Base-by-base conservation (phyloP, 2,329 filamentous ascomycete species). In the Calonectria leucothoes region DNA sequence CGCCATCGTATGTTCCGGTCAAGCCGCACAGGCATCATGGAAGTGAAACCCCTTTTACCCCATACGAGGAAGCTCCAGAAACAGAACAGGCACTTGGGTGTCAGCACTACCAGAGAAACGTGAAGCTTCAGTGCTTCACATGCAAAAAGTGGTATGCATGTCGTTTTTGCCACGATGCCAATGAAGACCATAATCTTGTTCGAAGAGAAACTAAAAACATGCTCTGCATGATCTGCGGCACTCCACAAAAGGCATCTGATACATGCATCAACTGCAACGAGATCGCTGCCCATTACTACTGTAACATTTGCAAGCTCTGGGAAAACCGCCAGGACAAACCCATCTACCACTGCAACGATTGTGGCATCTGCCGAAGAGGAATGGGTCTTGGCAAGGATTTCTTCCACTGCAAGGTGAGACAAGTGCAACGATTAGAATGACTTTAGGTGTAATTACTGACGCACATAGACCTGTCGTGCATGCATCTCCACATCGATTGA, bases 341-440 rank as follows among this genome's bases (percentile, higher is more conserved):
- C 76, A 98, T 98, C 71, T 99, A 99, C 82, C 97, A 99, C 83
- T 99, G 97, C 84, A 91, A 93, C 81, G 97, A 98, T 81, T 99
- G 97, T 84, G 97, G 97, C 6, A 98, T 99, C 74, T 99, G 97
- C 82, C 91, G 97, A 72, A 93, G 96, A 71, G 97, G 97, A 1
- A 91, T 95, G 83, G 97, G 97, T 1, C 87, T 99, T 35, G 96
- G 97, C 5, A 98, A 98, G 82, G 97, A 99, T 82, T 99, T 98
- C 83, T 96, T 97, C 81, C 97, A 99, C 84, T 99, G 97, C 93
- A 97, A 98, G 91, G 95, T 96, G 86, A 83, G 85, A 79, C 31
- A 57, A 12, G 10, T 52, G 10, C 35, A n/a, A 45, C 15, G 51
- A 33, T 25, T 25, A 29, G 31, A 65, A 29, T 61, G 33, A 20